Evolutionary conservation across 148 eudicot genomes (phyloP).

Genomic region (Bassia scoparia): DNA sequence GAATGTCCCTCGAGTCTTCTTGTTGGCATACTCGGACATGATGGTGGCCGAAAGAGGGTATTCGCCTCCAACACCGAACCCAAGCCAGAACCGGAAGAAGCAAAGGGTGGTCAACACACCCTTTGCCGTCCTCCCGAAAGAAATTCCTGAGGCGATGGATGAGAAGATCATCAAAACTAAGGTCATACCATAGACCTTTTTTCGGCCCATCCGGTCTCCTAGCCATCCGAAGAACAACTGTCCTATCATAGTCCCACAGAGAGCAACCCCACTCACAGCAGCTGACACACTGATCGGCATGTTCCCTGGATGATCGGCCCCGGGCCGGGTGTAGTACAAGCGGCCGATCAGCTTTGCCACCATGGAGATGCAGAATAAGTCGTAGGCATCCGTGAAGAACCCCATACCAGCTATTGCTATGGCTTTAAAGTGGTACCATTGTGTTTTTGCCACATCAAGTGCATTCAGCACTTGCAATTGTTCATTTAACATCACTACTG

Average conservation of each 20-base stretch:
- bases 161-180: slow-evolving; percentile 7
- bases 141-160: slow-evolving; percentile 6
- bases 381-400: slow-evolving; percentile 54
- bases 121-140: background rate
- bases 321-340: slow-evolving; percentile 36
- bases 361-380: slow-evolving; percentile 55
- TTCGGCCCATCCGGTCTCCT: slow-evolving; percentile 14
- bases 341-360: slow-evolving; percentile 57
- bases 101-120: slow-evolving; percentile 10
- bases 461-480: slow-evolving; percentile 49
- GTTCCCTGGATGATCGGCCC: slow-evolving; percentile 33
- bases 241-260: slow-evolving; percentile 1
- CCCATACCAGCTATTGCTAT: slow-evolving; percentile 75
- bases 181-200: slow-evolving; percentile 18
- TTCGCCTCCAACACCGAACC: slow-evolving; percentile 15
- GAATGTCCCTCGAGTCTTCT: slow-evolving; percentile 11
- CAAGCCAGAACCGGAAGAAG: slow-evolving; percentile 2
- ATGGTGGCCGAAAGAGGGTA: slow-evolving; percentile 16
- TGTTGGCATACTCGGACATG: slow-evolving; percentile 17
- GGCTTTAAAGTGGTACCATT: slow-evolving; percentile 64
- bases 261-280: slow-evolving; percentile 18
- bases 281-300: slow-evolving; percentile 47
- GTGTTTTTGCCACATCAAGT: slow-evolving; percentile 63
- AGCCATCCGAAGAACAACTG: slow-evolving; percentile 2
- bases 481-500: slow-evolving; percentile 7